These are phyloP conservation scores for Hamamelis virginiana DNA, from an alignment of 164 flowering plant species.

Conservation along the genomic window DNA sequence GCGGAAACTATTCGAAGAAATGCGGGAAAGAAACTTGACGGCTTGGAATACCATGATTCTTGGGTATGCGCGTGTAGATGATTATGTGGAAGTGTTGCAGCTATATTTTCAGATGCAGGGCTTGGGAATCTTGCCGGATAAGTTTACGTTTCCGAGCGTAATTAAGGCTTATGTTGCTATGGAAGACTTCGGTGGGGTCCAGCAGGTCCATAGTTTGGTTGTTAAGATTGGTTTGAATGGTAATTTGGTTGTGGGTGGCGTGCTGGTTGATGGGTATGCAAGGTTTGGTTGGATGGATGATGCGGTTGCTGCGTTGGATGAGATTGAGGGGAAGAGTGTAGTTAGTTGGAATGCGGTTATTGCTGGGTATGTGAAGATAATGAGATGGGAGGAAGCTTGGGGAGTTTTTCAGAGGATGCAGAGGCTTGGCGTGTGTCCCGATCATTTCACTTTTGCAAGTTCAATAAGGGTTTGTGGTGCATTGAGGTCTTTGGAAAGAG, in stretches of 20 bases:
- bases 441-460: slow-evolving; percentile 7
- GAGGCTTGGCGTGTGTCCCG: background rate
- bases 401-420: slow-evolving; percentile 1
- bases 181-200: slow-evolving; percentile 2
- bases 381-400: slow-evolving; percentile 8
- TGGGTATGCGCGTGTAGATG: slow-evolving; percentile 3
- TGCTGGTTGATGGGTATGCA: slow-evolving; percentile 8
- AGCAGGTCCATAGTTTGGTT: slow-evolving; percentile 4
- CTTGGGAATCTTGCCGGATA: slow-evolving; percentile 1
- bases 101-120: slow-evolving; percentile 1
- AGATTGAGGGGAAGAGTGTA: slow-evolving; percentile 6
- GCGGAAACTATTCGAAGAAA: slow-evolving; percentile 19
- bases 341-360: slow-evolving; percentile 7
- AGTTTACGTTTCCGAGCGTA: slow-evolving; percentile 9
- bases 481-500: slow-evolving; percentile 1
- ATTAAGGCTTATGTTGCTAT: background rate
- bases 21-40: slow-evolving; percentile 21
- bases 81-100: slow-evolving; percentile 4
- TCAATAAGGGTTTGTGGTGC: slow-evolving; percentile 8
- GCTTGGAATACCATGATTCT: slow-evolving; percentile 22
- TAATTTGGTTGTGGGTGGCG: slow-evolving; percentile 1
- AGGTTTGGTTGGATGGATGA: slow-evolving; percentile 9
- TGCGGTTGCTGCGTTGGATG: slow-evolving; percentile 1
- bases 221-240: slow-evolving; percentile 5
- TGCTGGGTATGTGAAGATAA: slow-evolving; percentile 14